Conservation (phyloP, 805 yeast species). For the Pichia eremophila region DNA sequence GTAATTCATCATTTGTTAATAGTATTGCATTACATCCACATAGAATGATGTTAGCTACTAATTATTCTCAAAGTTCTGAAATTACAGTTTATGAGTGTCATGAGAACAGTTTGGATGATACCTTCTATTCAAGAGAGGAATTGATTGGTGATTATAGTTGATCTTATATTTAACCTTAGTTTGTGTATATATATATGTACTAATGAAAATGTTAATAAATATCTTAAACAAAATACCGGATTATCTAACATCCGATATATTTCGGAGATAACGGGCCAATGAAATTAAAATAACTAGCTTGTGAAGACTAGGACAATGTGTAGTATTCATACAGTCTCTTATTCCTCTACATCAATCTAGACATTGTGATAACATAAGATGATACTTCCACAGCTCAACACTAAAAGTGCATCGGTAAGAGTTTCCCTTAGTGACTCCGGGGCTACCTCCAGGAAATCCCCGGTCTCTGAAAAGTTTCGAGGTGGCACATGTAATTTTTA, state of each 20-base stretch:
- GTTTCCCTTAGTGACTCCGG: background rate
- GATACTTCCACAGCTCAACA: no score
- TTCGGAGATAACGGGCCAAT: background rate
- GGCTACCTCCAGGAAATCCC: background rate
- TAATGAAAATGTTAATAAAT: background rate
- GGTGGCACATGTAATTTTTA: no score
- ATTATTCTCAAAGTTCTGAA: constrained; percentile 67
- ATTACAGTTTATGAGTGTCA: constrained; percentile 53
- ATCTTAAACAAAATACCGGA: background rate
- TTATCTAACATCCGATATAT: background rate
- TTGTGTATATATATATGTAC: no score
- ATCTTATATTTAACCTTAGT: background rate
- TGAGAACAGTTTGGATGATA: constrained; percentile 20
- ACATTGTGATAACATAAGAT: no score
- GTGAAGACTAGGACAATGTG: no score
- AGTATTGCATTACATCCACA: constrained; percentile 83
- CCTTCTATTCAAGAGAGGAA: constrained; percentile 9
- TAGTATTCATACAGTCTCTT: no score
- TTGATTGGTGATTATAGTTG: constrained; percentile 7
- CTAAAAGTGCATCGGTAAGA: background rate
- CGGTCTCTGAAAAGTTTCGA: background rate
- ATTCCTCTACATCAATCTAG: no score
- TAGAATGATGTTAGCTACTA: constrained; percentile 84
- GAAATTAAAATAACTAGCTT: no score
- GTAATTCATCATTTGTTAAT: constrained; percentile 46